Percentiles rank a stretch among this genome's conserved stretches.
Conservation (phyloP, 2,329 filamentous ascomycete species). For the Trichophyton rubrum region DNA sequence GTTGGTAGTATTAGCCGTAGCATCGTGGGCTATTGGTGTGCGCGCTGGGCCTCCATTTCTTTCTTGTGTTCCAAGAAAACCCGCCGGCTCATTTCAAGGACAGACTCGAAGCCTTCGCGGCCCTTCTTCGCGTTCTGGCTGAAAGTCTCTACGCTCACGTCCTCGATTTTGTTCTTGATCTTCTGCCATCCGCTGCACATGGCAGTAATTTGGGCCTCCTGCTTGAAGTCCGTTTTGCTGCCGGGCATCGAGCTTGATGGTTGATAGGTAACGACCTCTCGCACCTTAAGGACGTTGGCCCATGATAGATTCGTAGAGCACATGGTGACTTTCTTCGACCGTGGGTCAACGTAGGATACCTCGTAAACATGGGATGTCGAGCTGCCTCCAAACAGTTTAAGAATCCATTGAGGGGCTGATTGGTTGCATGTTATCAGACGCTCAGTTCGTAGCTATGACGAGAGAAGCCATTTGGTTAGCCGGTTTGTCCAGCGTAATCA, state of each 20-base stretch:
- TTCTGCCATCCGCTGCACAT: constrained; percentile 94
- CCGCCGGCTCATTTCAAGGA: constrained; percentile 81
- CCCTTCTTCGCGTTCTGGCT: constrained; percentile 83
- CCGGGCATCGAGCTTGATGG: constrained; percentile 42
- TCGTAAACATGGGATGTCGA: constrained; percentile 87
- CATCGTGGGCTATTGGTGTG: neutral
- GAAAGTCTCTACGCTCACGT: constrained; percentile 77
- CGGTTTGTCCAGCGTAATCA: neutral
- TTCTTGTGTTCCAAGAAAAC: constrained; percentile 77
- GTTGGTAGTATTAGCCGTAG: neutral
- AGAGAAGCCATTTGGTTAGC: neutral
- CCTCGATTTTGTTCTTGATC: constrained; percentile 92
- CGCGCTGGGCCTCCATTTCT: constrained; percentile 41
- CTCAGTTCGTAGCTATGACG: constrained; percentile 53
- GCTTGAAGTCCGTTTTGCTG: constrained; percentile 64
- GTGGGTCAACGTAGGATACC: constrained; percentile 84
- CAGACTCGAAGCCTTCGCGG: constrained; percentile 86
- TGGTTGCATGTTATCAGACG: constrained; percentile 45
- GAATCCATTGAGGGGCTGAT: constrained; percentile 45
- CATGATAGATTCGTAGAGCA: constrained; percentile 90
- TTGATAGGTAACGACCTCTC: constrained; percentile 82
- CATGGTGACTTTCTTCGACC: constrained; percentile 81
- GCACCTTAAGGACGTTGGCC: constrained; percentile 78
- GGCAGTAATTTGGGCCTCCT: constrained; percentile 86
- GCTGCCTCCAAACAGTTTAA: constrained; percentile 62